Conservation (phyloP, 2,329 filamentous ascomycete species). For the Leptosphaerulina australis region DNA sequence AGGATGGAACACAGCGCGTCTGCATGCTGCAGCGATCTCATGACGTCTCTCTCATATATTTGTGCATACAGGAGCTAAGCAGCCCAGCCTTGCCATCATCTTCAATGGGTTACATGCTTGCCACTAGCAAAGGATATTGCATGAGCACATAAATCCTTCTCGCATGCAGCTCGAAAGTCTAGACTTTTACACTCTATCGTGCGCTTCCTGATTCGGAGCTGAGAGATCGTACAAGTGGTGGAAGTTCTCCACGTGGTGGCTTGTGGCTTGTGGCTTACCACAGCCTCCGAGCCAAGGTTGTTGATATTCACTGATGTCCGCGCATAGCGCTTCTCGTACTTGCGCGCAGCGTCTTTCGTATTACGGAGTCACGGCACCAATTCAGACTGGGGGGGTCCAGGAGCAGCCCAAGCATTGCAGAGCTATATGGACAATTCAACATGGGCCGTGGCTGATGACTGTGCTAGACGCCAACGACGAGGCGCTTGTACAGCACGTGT, state of each 20-base stretch:
- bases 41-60: no score
- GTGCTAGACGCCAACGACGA: not conserved
- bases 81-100: no score
- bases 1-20: not conserved
- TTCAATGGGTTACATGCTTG: no score
- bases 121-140: not conserved
- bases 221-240: constrained; percentile 2
- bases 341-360: not conserved
- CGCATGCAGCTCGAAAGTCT: not conserved
- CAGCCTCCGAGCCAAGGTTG: not conserved
- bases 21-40: no score
- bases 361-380: not conserved
- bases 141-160: not conserved
- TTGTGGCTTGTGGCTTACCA: not conserved
- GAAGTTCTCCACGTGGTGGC: constrained; percentile 2
- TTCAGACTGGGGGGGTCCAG: not conserved
- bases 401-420: no score
- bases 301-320: no score
- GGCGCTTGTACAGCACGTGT: constrained; percentile 8
- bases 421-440: no score
- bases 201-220: constrained; percentile 2
- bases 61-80: no score
- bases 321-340: no score
- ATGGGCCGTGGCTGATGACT: constrained; percentile 1
- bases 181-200: constrained; percentile 4